These are phyloP conservation scores for Jatropha podagrica DNA, from an alignment of 441 rosid species.

Conservation along the genomic window DNA sequence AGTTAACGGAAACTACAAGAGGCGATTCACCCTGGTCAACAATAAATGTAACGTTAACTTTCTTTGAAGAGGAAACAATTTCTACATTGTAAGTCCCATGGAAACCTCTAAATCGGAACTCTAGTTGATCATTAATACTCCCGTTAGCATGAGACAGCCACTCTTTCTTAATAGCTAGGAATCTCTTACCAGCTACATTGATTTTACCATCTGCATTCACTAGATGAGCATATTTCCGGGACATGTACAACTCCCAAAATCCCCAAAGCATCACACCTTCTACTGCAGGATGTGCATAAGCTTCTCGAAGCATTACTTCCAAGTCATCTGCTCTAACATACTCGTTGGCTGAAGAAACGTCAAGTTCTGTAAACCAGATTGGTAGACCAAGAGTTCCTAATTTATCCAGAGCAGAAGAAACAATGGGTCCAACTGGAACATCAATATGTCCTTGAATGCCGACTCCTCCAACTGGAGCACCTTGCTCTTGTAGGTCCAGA, in stretches of 20 bases:
- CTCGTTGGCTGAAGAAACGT: conserved; percentile 72
- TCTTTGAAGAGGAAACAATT: conserved; percentile 40
- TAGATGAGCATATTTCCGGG: conserved; percentile 56
- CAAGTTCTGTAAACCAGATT: conserved; percentile 90
- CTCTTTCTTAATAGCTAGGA: conserved; percentile 63
- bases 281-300: conserved; percentile 81
- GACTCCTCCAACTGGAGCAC: conserved; percentile 79
- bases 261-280: conserved; percentile 93
- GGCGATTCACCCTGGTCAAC: conserved; percentile 61
- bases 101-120: conserved; percentile 45
- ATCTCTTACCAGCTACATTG: conserved; percentile 68
- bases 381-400: conserved; percentile 76
- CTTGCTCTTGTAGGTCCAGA: conserved; percentile 68
- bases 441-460: conserved; percentile 90
- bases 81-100: conserved; percentile 70
- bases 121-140: conserved; percentile 43
- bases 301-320: conserved; percentile 89
- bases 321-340: conserved; percentile 80
- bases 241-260: conserved; percentile 85
- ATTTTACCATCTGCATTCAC: conserved; percentile 82
- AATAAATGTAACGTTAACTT: conserved; percentile 50
- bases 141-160: conserved; percentile 66
- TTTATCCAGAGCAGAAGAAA: conserved; percentile 70
- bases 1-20: conserved; percentile 51
- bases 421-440: conserved; percentile 72